Evolutionary conservation across 139 green algal genomes (phyloP).

Genomic region (Chlorella vulgaris): DNA sequence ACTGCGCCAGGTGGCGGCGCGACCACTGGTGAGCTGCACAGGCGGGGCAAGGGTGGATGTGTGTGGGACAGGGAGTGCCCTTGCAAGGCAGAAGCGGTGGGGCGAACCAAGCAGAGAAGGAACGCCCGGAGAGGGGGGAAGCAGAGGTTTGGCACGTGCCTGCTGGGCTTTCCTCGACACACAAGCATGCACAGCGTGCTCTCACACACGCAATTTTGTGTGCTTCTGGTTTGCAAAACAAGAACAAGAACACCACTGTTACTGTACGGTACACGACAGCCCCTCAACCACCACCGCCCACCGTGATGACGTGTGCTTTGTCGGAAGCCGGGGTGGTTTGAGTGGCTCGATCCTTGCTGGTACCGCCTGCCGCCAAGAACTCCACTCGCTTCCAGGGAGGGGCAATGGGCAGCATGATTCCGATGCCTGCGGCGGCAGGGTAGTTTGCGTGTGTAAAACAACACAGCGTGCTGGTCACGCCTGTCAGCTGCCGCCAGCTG

Average conservation of each 20-base stretch:
- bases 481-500: neutral
- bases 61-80: neutral
- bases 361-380: constrained; percentile 22
- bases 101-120: neutral
- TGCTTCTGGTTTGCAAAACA: too few relatives aligned
- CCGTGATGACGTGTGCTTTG: neutral
- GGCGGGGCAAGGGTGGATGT: too few relatives aligned
- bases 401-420: neutral
- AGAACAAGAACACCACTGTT: neutral
- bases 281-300: too few relatives aligned
- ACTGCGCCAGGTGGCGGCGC: neutral
- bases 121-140: neutral
- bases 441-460: neutral
- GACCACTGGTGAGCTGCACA: constrained; percentile 5
- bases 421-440: neutral
- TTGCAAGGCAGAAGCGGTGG: neutral
- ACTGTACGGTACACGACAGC: too few relatives aligned
- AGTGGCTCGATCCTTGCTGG: neutral
- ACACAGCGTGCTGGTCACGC: neutral
- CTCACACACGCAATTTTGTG: too few relatives aligned
- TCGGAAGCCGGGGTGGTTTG: constrained; percentile 1
- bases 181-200: neutral
- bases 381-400: neutral
- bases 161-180: neutral
- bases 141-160: neutral